phyloP scores from a whole-genome alignment of 2,329 filamentous ascomycete genomes.

The Cladosporium sp. region DNA sequence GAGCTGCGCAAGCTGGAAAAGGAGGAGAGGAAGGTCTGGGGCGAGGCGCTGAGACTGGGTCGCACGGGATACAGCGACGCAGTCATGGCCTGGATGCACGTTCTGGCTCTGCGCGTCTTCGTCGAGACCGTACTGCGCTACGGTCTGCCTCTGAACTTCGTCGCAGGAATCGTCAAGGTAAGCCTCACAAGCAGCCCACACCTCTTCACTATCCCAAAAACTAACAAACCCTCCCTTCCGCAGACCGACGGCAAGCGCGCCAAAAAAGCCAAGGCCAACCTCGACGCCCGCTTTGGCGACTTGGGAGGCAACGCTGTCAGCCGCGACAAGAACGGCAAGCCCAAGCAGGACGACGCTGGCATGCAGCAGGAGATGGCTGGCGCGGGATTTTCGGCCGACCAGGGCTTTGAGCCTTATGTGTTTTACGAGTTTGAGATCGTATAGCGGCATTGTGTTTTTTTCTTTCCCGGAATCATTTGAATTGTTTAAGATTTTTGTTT shows the following conservation, averaged over 20 bases:
- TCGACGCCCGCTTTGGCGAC: constrained; percentile 85
- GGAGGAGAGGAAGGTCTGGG: constrained; percentile 89
- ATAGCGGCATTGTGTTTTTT: constrained; percentile 26
- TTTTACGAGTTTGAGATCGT: constrained; percentile 90
- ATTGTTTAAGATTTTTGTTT: too few relatives aligned
- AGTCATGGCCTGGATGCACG: constrained; percentile 94
- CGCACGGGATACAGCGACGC: constrained; percentile 93
- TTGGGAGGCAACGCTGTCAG: constrained; percentile 92
- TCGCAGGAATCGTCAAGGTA: constrained; percentile 81
- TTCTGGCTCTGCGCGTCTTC: constrained; percentile 85
- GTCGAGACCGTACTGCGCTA: constrained; percentile 98
- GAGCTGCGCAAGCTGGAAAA: constrained; percentile 77
- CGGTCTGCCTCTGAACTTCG: constrained; percentile 83
- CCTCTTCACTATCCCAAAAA: too few relatives aligned
- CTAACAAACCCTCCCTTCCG: background rate
- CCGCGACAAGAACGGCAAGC: constrained; percentile 85
- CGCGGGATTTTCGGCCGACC: constrained; percentile 63
- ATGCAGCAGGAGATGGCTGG: constrained; percentile 79
- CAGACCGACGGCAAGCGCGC: constrained; percentile 78
- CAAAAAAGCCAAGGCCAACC: constrained; percentile 61
- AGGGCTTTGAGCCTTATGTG: constrained; percentile 92
- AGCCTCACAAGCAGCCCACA: constrained; percentile 22
- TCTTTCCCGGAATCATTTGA: too few relatives aligned
- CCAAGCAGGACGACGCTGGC: constrained; percentile 81
- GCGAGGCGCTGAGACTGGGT: constrained; percentile 79